Evolutionary conservation across 768 basidiomycete genomes (phyloP).

Genomic region (Pluteus cervinus): DNA sequence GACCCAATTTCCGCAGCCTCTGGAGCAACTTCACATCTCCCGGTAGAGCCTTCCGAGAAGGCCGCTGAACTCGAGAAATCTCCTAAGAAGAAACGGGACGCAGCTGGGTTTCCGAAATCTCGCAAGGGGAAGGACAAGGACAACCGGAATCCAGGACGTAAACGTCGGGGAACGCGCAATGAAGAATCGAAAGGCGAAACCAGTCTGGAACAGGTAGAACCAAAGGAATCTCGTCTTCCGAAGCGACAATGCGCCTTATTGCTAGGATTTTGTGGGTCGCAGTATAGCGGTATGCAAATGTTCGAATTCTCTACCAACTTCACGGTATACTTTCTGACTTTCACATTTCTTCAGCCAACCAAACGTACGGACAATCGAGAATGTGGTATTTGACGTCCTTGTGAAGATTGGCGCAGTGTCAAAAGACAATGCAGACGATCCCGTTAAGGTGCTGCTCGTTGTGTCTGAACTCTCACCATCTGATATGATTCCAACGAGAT

Average conservation of each 20-base stretch:
- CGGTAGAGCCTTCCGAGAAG: no score
- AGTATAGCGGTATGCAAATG: slow-evolving; percentile 96
- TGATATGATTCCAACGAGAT: not conserved
- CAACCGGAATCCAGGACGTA: slow-evolving; percentile 30
- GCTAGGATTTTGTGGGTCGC: slow-evolving; percentile 88
- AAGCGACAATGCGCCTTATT: slow-evolving; percentile 83
- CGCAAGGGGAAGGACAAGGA: slow-evolving; percentile 28
- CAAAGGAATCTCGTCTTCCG: slow-evolving; percentile 58
- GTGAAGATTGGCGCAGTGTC: slow-evolving; percentile 92
- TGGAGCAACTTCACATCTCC: no score
- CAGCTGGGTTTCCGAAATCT: no score
- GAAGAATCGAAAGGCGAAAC: slow-evolving; percentile 19
- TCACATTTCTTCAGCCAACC: slow-evolving; percentile 52
- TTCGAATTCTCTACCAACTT: slow-evolving; percentile 33
- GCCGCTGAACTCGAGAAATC: no score
- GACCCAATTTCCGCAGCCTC: no score
- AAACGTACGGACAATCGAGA: slow-evolving; percentile 78
- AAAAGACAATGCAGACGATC: slow-evolving; percentile 87
- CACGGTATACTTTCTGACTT: not conserved
- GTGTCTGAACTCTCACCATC: not conserved
- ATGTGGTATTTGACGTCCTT: slow-evolving; percentile 80
- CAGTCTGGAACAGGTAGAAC: slow-evolving; percentile 18
- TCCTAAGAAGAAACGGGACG: no score
- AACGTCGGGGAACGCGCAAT: slow-evolving; percentile 38
- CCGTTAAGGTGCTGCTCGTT: slow-evolving; percentile 58